phyloP scores from a whole-genome alignment of 1,284 basidiomycete genomes.

The Cystobasidium pallidum region DNA sequence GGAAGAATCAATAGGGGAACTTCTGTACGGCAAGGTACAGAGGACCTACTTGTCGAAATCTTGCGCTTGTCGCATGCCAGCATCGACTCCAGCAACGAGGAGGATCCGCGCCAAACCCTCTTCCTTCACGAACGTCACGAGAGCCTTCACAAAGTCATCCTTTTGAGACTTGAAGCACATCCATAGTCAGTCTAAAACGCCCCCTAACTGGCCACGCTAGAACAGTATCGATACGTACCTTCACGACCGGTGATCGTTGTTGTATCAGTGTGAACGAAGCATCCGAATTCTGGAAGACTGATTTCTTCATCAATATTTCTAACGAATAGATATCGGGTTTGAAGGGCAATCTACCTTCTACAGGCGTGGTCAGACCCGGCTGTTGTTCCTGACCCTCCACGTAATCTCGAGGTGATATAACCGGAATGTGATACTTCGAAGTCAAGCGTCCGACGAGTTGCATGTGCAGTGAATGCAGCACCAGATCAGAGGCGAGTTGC shows the following conservation, averaged over 20 bases:
- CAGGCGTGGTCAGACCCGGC: conserved; percentile 12
- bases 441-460: conserved; percentile 29
- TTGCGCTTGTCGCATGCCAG: conserved; percentile 25
- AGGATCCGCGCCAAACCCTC: conserved; percentile 23
- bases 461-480: conserved; percentile 32
- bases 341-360: conserved; percentile 19
- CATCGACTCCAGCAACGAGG: conserved; percentile 35
- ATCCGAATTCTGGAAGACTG: conserved; percentile 40
- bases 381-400: conserved; percentile 30
- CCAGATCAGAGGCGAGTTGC: conserved; percentile 37
- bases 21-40: neutral
- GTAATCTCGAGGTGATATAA: conserved; percentile 40
- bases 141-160: conserved; percentile 34
- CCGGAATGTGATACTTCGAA: conserved; percentile 30
- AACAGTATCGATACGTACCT: conserved; percentile 13
- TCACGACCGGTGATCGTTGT: conserved; percentile 39
- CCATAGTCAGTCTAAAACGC: neutral
- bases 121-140: conserved; percentile 12
- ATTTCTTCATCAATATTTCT: too few relatives aligned
- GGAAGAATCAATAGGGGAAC: neutral
- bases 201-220: neutral
- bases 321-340: too few relatives aligned
- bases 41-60: conserved; percentile 34
- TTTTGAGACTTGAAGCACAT: conserved; percentile 23
- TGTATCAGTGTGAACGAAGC: conserved; percentile 24